A percentile compares a stretch with the other conserved stretches of the same genome.
These are phyloP conservation scores for Trichosporon ovoides DNA, from an alignment of 1,284 basidiomycete genomes.

Conservation along the genomic window DNA sequence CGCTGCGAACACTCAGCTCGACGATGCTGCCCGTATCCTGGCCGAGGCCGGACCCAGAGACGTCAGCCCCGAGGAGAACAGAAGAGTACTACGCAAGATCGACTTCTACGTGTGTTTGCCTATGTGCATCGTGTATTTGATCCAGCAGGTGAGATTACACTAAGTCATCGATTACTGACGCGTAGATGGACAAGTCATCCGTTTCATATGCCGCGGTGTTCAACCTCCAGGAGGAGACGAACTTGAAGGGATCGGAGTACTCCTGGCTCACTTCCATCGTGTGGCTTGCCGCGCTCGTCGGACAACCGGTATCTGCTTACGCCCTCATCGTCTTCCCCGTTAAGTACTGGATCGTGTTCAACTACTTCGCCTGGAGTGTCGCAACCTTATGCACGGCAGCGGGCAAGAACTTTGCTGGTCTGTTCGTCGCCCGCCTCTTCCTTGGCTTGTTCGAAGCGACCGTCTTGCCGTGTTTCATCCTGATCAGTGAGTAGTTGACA, in stretches of 20 bases:
- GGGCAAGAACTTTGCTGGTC: conserved; percentile 34
- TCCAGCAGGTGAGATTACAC: conserved; percentile 11
- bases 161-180: background rate
- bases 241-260: conserved; percentile 24
- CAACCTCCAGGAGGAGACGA: conserved; percentile 15
- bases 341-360: conserved; percentile 18
- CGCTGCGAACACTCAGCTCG: conserved; percentile 16
- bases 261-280: conserved; percentile 25
- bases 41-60: conserved; percentile 15
- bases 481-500: no score
- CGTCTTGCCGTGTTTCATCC: conserved; percentile 12
- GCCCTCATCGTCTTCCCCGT: conserved; percentile 27
- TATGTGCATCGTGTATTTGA: conserved; percentile 18
- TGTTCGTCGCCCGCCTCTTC: conserved; percentile 29
- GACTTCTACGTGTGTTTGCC: conserved; percentile 19
- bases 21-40: conserved; percentile 17
- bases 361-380: conserved; percentile 27
- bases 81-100: conserved; percentile 14
- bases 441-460: conserved; percentile 26
- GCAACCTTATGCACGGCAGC: conserved; percentile 35
- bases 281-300: conserved; percentile 26
- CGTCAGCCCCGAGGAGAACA: conserved; percentile 10
- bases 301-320: conserved; percentile 24
- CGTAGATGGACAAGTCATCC: conserved; percentile 43
- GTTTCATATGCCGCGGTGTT: conserved; percentile 46